Percentiles rank a stretch among this genome's conserved stretches.
Conservation (phyloP, 2,329 filamentous ascomycete species). For the Colletotrichum orbiculare region DNA sequence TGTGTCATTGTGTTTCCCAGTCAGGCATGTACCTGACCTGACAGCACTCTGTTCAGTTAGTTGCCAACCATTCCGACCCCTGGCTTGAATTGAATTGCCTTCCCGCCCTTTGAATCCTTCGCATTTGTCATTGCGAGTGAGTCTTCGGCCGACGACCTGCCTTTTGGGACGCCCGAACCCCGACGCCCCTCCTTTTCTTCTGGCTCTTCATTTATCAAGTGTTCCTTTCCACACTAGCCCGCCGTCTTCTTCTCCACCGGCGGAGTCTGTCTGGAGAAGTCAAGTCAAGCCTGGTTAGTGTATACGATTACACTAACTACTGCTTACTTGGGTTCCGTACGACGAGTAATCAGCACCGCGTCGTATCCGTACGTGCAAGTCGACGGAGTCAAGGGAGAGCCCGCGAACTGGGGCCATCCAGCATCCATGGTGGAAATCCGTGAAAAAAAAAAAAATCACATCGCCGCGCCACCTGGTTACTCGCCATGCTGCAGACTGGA, state of each 20-base stretch:
- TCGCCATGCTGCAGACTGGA: background rate
- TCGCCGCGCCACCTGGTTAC: conserved; percentile 20
- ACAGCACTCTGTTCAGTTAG: background rate
- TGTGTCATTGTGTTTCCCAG: conserved; percentile 22
- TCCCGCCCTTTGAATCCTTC: background rate
- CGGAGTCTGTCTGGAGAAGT: conserved; percentile 4
- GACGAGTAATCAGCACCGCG: too few relatives aligned
- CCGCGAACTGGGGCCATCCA: conserved; percentile 5
- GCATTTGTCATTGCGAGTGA: background rate
- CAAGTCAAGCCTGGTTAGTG: background rate
- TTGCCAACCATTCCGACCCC: background rate
- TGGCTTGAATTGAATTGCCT: background rate
- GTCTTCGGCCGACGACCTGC: conserved; percentile 10
- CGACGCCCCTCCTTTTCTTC: conserved; percentile 14
- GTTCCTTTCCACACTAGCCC: conserved; percentile 13
- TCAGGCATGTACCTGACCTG: conserved; percentile 2
- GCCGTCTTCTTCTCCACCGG: conserved; percentile 17
- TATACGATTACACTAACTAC: background rate
- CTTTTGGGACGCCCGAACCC: conserved; percentile 11
- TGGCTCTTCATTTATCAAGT: background rate
- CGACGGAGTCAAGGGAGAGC: too few relatives aligned
- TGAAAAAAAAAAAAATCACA: conserved; percentile 15
- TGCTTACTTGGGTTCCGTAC: background rate
- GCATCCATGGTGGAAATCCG: background rate
- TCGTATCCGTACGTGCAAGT: too few relatives aligned